A percentile compares a stretch with the other conserved stretches of the same genome.
These are phyloP conservation scores for Lactarius indigo DNA, from an alignment of 768 basidiomycete species.

Conservation along the genomic window DNA sequence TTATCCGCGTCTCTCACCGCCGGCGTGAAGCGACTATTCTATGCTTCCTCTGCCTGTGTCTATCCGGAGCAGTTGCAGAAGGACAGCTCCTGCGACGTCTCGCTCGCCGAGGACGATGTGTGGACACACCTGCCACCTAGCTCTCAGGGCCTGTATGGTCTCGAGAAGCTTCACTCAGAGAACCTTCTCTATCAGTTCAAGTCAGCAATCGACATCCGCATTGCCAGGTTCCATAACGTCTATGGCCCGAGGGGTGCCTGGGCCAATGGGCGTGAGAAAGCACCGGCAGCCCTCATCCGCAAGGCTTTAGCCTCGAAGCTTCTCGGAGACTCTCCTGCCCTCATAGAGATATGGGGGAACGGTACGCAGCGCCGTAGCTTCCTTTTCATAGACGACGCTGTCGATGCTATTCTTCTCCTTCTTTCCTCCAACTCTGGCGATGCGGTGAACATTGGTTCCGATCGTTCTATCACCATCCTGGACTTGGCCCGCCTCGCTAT, in stretches of 20 bases:
- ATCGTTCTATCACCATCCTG: slow-evolving; percentile 40
- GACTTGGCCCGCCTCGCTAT: slow-evolving; percentile 43
- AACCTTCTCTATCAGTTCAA: slow-evolving; percentile 38
- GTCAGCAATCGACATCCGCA: slow-evolving; percentile 37
- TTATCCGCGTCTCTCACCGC: slow-evolving; percentile 38
- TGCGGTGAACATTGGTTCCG: slow-evolving; percentile 53
- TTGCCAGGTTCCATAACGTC: slow-evolving; percentile 58
- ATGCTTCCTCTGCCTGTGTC: slow-evolving; percentile 58
- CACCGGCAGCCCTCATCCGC: slow-evolving; percentile 52
- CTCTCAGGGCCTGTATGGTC: slow-evolving; percentile 56
- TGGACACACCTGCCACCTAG: slow-evolving; percentile 38
- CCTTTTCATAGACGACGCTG: slow-evolving; percentile 52
- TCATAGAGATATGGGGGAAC: slow-evolving; percentile 56
- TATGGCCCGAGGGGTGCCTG: slow-evolving; percentile 54
- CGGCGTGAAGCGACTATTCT: slow-evolving; percentile 45
- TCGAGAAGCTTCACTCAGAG: slow-evolving; percentile 54
- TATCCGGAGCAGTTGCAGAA: slow-evolving; percentile 47
- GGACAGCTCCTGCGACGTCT: slow-evolving; percentile 34
- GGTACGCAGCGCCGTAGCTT: slow-evolving; percentile 54
- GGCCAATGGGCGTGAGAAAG: slow-evolving; percentile 55
- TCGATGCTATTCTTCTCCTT: slow-evolving; percentile 46
- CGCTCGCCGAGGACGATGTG: slow-evolving; percentile 46
- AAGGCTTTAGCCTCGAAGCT: slow-evolving; percentile 43
- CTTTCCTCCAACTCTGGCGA: slow-evolving; percentile 36
- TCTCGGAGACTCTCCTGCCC: slow-evolving; percentile 8